phyloP scores from a whole-genome alignment of 345 rosid species.

The Acer negundo region DNA sequence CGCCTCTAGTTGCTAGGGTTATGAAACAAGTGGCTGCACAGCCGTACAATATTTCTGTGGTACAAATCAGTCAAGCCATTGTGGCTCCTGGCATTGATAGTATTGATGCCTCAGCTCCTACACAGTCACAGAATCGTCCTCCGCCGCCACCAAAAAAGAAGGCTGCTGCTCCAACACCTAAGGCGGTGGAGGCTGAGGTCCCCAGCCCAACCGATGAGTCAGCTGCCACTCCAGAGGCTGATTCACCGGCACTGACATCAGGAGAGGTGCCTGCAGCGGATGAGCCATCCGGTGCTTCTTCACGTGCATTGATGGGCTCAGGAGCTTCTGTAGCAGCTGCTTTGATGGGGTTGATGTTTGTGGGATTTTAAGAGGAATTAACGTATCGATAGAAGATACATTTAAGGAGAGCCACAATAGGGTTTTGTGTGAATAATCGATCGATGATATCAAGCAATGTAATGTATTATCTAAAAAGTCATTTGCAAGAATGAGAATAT shows the following conservation, averaged over 20 bases:
- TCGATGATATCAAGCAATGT: no score
- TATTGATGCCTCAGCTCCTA: background rate
- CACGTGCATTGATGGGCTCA: background rate
- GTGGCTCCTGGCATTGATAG: slow-evolving; percentile 17
- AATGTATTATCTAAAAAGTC: no score
- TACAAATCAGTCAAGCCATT: slow-evolving; percentile 17
- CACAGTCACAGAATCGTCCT: background rate
- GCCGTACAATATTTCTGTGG: slow-evolving; percentile 20
- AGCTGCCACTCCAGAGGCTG: background rate
- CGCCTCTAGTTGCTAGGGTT: background rate
- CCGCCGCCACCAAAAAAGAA: background rate
- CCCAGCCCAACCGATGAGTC: background rate
- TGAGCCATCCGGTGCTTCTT: background rate
- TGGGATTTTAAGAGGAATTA: background rate
- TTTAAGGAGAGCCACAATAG: no score
- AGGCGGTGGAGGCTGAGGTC: no score
- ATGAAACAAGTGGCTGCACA: slow-evolving; percentile 1
- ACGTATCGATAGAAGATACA: no score
- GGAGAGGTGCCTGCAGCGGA: background rate
- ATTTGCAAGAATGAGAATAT: no score
- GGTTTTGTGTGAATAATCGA: no score
- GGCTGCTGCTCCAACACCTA: background rate
- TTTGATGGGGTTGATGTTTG: slow-evolving; percentile 13
- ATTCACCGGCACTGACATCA: background rate
- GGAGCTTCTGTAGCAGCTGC: background rate